Conservation (phyloP, 2,329 filamentous ascomycete genomes). For the Fusarium duplospermum region DNA sequence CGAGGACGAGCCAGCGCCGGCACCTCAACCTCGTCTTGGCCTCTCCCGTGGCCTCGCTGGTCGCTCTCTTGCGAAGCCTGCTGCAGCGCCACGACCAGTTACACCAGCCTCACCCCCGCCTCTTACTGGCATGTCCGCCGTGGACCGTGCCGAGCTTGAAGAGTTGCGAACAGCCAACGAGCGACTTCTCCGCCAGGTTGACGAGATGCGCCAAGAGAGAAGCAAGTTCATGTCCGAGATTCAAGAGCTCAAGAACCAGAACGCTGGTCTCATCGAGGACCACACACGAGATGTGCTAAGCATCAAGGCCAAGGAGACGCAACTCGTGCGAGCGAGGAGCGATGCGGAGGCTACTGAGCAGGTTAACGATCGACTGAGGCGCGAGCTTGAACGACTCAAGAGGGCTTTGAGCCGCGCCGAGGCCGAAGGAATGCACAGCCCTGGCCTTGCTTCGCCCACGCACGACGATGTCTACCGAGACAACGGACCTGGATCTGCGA, state of each 20-base stretch:
- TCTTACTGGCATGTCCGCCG: conserved; percentile 74
- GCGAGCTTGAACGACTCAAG: conserved; percentile 94
- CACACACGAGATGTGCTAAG: conserved; percentile 95
- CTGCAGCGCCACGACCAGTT: conserved; percentile 61
- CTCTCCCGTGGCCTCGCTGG: conserved; percentile 85
- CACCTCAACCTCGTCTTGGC: conserved; percentile 71
- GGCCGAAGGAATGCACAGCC: conserved; percentile 53
- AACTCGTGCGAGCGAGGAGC: conserved; percentile 89
- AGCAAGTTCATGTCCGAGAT: conserved; percentile 87
- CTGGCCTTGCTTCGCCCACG: conserved; percentile 61
- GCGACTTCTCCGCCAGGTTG: conserved; percentile 76
- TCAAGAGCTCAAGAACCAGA: conserved; percentile 95
- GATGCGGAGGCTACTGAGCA: conserved; percentile 92
- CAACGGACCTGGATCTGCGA: conserved; percentile 53
- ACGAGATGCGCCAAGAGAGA: conserved; percentile 85
- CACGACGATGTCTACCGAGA: conserved; percentile 73
- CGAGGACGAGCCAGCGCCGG: conserved; percentile 71
- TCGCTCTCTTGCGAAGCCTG: conserved; percentile 84
- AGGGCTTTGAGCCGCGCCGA: conserved; percentile 78
- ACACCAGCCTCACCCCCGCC: conserved; percentile 68
- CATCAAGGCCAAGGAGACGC: conserved; percentile 98
- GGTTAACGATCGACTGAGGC: conserved; percentile 82
- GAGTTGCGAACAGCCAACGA: conserved; percentile 89
- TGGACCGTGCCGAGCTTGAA: conserved; percentile 93
- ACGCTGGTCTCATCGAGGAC: conserved; percentile 95